Evolutionary conservation across 1,139 yeast species (phyloP), one percentile per base, ranked within the genome.

Genomic region (Yamadazyma trypodendri): DNA sequence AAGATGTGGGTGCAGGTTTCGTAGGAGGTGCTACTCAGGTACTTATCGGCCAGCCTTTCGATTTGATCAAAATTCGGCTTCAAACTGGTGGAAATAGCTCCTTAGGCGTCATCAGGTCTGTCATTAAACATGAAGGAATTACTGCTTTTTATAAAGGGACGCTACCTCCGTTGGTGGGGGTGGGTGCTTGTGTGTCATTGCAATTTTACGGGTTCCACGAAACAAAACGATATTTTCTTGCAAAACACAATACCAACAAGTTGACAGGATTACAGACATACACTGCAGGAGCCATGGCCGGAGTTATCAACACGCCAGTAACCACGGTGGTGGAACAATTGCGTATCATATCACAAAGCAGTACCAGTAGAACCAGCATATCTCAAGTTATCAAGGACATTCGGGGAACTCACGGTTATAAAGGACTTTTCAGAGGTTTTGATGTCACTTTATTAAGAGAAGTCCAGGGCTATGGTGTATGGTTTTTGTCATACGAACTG

Each of bases 141-240:
- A 49, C 66, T n/a, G 87, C 88, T 1, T 82, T 82, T 55, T 77
- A 71, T 49, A 70, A 71, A 45, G 76, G 77, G 1, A 71, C 77
- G 0, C 49, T 69, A 30, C 65, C 77, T 1, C 77, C 76, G 2
- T 51, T 67, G 22, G 57, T 75, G 40, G 78, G 84, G 2, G 89
- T 82, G 3, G 89, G 89, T 1, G 83, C 77, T 2, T 83, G 90
- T 61, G 89, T 82, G 2, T 79, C 87, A 4, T 65, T 81, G 22
- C 89, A 83, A 53, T 83, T 83, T 55, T 83, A 82, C 49, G 88
- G 90, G 4, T 84, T 84, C 54, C 88, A 82, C 53, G 94, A 84
- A 52, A 77, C 88, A 22, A 80, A 79, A 52, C 65, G 94, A 43
- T 85, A 77, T 52, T 50, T 84, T 8, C 53, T 76, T 30, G 60